Evolutionary conservation across 176 grass and related monocot species (phyloP).

Genomic region (Triticum timopheevii): DNA sequence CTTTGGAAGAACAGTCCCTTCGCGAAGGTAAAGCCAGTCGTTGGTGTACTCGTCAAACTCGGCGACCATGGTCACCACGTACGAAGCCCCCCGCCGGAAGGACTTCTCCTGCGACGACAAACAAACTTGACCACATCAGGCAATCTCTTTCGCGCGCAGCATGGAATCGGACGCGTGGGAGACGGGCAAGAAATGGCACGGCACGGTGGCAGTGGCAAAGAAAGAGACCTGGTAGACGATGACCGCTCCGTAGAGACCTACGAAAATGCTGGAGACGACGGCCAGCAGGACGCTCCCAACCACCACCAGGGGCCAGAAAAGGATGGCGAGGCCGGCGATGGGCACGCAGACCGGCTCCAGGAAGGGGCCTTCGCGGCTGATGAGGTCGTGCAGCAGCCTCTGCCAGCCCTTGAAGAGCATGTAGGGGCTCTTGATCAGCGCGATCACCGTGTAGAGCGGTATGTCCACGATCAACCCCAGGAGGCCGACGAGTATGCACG

Average conservation of each 20-base stretch:
- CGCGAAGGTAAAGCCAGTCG: conserved; percentile 93
- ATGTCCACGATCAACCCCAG: conserved; percentile 75
- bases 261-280: conserved; percentile 85
- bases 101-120: conserved; percentile 63
- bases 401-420: conserved; percentile 99
- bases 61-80: conserved; percentile 81
- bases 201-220: neutral
- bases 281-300: conserved; percentile 77
- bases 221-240: conserved; percentile 76
- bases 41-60: conserved; percentile 99
- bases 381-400: conserved; percentile 81
- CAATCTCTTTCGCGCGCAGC: neutral
- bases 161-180: neutral
- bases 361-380: conserved; percentile 84
- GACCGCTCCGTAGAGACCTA: conserved; percentile 88
- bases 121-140: neutral
- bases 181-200: neutral
- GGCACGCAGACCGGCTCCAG: conserved; percentile 88
- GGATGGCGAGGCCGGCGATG: conserved; percentile 79
- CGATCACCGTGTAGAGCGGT: conserved; percentile 80
- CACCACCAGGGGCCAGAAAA: conserved; percentile 87
- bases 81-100: conserved; percentile 63
- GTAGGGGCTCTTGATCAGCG: conserved; percentile 88
- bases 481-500: conserved; percentile 55
- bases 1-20: conserved; percentile 88